phyloP scores from a whole-genome alignment of 108 stramenopile genomes.

The Nannochloropsis oceanica region DNA sequence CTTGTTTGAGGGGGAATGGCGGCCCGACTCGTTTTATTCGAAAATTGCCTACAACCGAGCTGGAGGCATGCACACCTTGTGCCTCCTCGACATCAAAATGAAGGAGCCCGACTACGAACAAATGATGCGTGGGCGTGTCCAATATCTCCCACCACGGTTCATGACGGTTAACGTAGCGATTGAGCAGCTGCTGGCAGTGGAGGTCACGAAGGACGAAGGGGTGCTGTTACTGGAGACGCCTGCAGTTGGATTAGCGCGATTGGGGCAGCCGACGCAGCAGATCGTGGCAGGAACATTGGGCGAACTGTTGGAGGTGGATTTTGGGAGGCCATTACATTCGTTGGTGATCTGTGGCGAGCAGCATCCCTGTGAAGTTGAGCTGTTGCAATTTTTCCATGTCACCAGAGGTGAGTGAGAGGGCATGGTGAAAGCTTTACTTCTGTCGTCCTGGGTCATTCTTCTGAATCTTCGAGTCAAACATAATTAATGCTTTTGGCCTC shows the following conservation, averaged over 20 bases:
- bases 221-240: constrained; percentile 30
- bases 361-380: constrained; percentile 77
- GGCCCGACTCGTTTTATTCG: constrained; percentile 81
- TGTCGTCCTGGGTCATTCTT: too few species aligned
- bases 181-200: constrained; percentile 79
- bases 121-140: constrained; percentile 62
- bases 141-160: constrained; percentile 88
- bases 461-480: too few species aligned
- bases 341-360: constrained; percentile 82
- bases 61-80: constrained; percentile 98
- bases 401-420: neutral
- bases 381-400: constrained; percentile 14
- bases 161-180: constrained; percentile 82
- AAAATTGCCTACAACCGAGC: constrained; percentile 78
- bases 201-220: constrained; percentile 44
- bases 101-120: constrained; percentile 98
- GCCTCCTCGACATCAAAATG: constrained; percentile 57
- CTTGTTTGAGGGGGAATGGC: constrained; percentile 78
- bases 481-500: too few species aligned
- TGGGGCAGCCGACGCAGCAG: constrained; percentile 76
- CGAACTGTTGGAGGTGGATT: constrained; percentile 66
- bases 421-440: too few species aligned
- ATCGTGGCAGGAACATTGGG: constrained; percentile 76
- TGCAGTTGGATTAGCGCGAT: constrained; percentile 68
- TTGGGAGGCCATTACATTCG: constrained; percentile 85